phyloP scores from a whole-genome alignment of 257 asterid species.

The Forsythia suspensa region DNA sequence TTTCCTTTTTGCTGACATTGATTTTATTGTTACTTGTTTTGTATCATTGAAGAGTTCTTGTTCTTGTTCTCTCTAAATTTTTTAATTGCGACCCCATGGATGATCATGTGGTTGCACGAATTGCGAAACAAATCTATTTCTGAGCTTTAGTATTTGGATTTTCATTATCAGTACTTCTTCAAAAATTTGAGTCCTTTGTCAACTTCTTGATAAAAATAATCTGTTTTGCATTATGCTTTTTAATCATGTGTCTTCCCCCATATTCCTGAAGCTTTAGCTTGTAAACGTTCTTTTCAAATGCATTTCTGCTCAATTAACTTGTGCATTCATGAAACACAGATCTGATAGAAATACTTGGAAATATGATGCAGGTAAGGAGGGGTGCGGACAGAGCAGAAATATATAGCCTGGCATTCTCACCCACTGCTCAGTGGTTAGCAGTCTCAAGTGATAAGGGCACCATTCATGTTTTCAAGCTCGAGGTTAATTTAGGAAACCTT shows the following conservation, averaged over 20 bases:
- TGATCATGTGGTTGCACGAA: neutral
- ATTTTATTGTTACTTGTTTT: slow-evolving; percentile 4
- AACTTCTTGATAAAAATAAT: neutral
- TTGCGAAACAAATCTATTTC: neutral
- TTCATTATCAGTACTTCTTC: neutral
- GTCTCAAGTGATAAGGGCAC: slow-evolving; percentile 98
- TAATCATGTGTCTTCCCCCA: neutral
- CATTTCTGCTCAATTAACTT: slow-evolving; percentile 7
- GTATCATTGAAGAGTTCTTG: neutral
- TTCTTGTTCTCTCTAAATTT: neutral
- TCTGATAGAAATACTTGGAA: neutral
- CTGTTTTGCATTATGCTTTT: neutral
- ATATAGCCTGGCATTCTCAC: slow-evolving; percentile 80
- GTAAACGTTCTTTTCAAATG: neutral
- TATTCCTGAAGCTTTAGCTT: neutral
- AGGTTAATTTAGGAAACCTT: slow-evolving; percentile 57
- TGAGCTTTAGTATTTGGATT: neutral
- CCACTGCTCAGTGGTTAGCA: slow-evolving; percentile 88
- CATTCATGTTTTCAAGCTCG: slow-evolving; percentile 80
- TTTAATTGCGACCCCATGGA: neutral
- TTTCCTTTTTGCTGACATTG: neutral
- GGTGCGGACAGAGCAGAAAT: slow-evolving; percentile 99
- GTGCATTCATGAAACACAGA: neutral
- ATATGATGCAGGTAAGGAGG: slow-evolving; percentile 74
- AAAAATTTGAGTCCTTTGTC: neutral